Percentiles rank a stretch among this genome's conserved stretches.
Conservation (phyloP, 164 flowering plant species). For the Houttuynia cordata region DNA sequence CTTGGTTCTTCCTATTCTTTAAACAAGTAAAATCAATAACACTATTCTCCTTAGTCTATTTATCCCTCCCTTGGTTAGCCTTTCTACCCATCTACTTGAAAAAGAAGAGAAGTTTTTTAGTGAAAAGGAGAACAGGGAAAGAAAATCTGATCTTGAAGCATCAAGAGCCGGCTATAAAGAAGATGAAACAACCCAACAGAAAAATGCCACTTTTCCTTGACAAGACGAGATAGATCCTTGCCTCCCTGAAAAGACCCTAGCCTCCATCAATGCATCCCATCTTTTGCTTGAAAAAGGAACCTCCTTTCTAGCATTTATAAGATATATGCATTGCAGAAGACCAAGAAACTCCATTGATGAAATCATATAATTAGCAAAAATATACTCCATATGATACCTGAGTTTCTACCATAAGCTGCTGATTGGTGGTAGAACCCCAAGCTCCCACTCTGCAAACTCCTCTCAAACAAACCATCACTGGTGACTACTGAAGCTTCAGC, state of each 20-base stretch:
- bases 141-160: not conserved
- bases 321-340: too few relatives aligned
- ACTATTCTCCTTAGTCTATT: not conserved
- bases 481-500: slow-evolving; percentile 19
- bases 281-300: slow-evolving; percentile 2
- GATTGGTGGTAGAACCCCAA: slow-evolving; percentile 25
- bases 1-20: too few relatives aligned
- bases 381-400: slow-evolving; percentile 31
- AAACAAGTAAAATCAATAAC: not conserved
- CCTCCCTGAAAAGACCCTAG: slow-evolving; percentile 31
- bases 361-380: not conserved
- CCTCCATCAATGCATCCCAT: slow-evolving; percentile 9
- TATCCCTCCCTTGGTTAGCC: not conserved
- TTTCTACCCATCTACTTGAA: not conserved
- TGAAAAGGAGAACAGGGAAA: not conserved
- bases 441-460: slow-evolving; percentile 14
- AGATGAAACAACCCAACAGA: not conserved
- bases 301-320: not conserved
- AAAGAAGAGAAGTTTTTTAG: too few relatives aligned
- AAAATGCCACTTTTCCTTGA: slow-evolving; percentile 13
- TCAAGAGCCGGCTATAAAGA: not conserved
- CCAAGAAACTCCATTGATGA: not conserved
- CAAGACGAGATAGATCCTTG: slow-evolving; percentile 26
- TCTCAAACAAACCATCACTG: slow-evolving; percentile 6
- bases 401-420: slow-evolving; percentile 25